Percentiles rank a stretch among this genome's conserved stretches.
Conservation (phyloP, 2,329 filamentous ascomycete species). For the Pleurostoma richardsiae region DNA sequence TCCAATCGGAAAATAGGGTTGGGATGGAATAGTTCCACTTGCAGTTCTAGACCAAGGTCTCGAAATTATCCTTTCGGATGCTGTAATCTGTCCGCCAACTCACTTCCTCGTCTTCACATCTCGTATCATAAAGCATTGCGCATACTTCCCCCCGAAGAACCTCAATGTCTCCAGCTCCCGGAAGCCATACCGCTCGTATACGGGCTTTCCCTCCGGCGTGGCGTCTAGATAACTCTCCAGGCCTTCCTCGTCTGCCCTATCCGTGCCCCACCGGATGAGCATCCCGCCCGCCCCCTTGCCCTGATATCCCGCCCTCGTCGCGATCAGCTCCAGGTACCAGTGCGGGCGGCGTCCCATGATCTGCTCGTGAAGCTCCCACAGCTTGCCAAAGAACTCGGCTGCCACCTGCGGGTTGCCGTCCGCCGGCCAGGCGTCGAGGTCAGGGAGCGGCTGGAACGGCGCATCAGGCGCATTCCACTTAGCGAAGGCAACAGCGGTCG, state of each 20-base stretch:
- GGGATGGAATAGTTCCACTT: too few species aligned
- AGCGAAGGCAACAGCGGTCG: slow-evolving; percentile 35
- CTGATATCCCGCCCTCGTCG: slow-evolving; percentile 34
- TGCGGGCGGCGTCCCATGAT: slow-evolving; percentile 37
- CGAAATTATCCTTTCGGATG: too few species aligned
- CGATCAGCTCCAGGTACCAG: slow-evolving; percentile 43
- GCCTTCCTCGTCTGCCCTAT: slow-evolving; percentile 35
- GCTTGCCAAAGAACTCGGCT: slow-evolving; percentile 30
- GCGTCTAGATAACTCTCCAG: slow-evolving; percentile 44
- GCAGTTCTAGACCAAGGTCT: too few species aligned
- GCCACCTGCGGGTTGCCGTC: slow-evolving; percentile 29
- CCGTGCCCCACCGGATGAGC: slow-evolving; percentile 41
- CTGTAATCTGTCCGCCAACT: too few species aligned
- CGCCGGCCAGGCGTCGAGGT: slow-evolving; percentile 30
- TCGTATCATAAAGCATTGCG: slow-evolving; percentile 30
- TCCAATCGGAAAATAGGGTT: too few species aligned
- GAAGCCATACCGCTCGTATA: slow-evolving; percentile 47
- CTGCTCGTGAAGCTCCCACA: slow-evolving; percentile 26
- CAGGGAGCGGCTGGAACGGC: slow-evolving; percentile 14
- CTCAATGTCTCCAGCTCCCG: slow-evolving; percentile 25
- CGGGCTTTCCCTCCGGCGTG: slow-evolving; percentile 35
- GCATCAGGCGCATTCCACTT: slow-evolving; percentile 34
- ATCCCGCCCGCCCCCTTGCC: slow-evolving; percentile 37
- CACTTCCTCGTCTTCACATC: slow-evolving; percentile 3
- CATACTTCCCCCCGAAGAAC: slow-evolving; percentile 24